Evolutionary conservation across 345 rosid genomes (phyloP).

Genomic region (Moricandia moricandioides): DNA sequence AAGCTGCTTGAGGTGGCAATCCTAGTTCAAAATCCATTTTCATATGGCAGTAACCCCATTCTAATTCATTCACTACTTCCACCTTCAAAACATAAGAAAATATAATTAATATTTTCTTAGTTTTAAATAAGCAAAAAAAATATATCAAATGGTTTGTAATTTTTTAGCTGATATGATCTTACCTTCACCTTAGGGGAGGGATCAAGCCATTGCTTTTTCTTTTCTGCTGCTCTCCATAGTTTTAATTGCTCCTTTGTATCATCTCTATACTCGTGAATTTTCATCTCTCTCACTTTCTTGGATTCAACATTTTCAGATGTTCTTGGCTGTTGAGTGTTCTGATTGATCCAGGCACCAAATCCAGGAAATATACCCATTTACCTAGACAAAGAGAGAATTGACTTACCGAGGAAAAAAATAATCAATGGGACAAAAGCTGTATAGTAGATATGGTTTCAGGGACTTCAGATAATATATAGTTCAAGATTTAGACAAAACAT

Average conservation of each 20-base stretch:
- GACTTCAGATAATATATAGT: background rate
- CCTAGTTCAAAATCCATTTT: constrained; percentile 2
- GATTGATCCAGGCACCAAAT: constrained; percentile 3
- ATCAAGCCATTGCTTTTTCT: constrained; percentile 55
- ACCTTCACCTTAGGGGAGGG: constrained; percentile 57
- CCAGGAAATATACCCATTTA: background rate
- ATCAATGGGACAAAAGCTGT: no score
- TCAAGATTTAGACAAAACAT: background rate
- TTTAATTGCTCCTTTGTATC: constrained; percentile 53
- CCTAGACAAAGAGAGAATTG: background rate
- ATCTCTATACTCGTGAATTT: constrained; percentile 24
- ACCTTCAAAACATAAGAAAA: constrained; percentile 51
- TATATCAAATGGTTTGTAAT: background rate
- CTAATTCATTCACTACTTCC: no score
- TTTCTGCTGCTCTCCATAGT: constrained; percentile 56
- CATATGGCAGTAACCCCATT: background rate
- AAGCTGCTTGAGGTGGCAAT: constrained; percentile 58
- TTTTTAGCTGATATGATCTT: background rate
- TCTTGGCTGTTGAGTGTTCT: constrained; percentile 19
- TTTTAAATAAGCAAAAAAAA: background rate
- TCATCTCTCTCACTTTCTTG: constrained; percentile 4
- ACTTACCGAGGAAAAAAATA: no score
- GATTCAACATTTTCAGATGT: constrained; percentile 37
- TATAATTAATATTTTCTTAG: background rate
- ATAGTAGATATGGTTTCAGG: background rate